Base-by-base conservation (phyloP, 2,329 filamentous ascomycete species). In the Fusarium anthophilum region DNA sequence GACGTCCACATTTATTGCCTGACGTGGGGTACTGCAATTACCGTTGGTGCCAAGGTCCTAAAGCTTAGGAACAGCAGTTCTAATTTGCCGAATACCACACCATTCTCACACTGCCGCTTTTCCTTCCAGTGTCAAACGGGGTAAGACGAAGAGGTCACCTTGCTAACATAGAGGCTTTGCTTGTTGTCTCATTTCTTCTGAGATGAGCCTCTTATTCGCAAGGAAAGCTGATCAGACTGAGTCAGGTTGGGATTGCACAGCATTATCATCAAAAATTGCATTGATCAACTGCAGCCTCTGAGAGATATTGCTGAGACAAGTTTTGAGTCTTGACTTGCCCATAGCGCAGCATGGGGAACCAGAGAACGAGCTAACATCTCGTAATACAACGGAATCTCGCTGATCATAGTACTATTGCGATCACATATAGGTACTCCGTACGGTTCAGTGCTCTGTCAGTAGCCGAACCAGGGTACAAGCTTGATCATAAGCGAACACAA, bases 21-120 rank as follows among this genome's bases (percentile, higher is more conserved):
- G 56, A 43, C 51, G 45, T 37, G 45, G 55, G 64, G 72, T 75
- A 60, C 72, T 75, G 72, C 11, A 74, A 73, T 75, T 73, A 75
- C 63, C 43, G 41, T 58, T 24, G 43, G 41, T 69, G 64, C 60
- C 63, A 63, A 62, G 56, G 32, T 43, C 55, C 47, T 32, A 48
- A 50, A 65, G 48, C 32, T 18, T 15, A 30, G 35, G 35, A 41
- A 47, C 41, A 24, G n/a, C 41, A 24, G n/a, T 38, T 43, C 22
- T 37, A 22, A 51, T 30, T 51, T 67, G 41, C 37, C 43, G 32
- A 32, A 60, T 41, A 24, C 56, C 41, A 43, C n/a, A 50, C 24
- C n/a, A 44, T 43, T 38, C 28, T 54, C 63, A 43, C 65, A 41
- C 63, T 43, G 28, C n/a, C 39, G 28, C 28, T 24, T 26, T 53